Evolutionary conservation across 2,329 filamentous ascomycete genomes (phyloP).

Genomic region (Penicillium sclerotiorum): DNA sequence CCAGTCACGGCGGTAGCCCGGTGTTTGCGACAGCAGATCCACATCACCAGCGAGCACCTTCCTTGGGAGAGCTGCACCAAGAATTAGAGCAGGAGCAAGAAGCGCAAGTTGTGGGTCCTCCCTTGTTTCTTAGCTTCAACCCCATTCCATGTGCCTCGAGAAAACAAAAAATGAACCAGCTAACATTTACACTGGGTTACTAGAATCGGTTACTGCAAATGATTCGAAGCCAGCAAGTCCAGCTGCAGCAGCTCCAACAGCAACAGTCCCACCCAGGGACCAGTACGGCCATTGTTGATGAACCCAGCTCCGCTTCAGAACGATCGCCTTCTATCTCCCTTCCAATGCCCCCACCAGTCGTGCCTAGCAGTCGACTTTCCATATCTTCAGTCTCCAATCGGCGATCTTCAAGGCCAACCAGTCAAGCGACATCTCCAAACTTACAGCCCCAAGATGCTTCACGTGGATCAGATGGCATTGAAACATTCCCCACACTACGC

Average conservation of each 20-base stretch:
- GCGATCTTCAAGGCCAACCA: constrained; percentile 38
- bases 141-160: neutral
- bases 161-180: neutral
- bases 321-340: constrained; percentile 43
- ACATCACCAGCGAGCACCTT: constrained; percentile 52
- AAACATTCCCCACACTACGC: constrained; percentile 30
- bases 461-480: constrained; percentile 27
- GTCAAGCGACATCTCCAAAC: constrained; percentile 41
- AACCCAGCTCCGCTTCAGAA: constrained; percentile 47
- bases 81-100: constrained; percentile 56
- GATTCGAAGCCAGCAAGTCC: constrained; percentile 51
- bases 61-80: constrained; percentile 53
- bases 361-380: constrained; percentile 36
- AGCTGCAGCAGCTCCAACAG: constrained; percentile 45
- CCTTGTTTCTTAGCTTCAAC: neutral
- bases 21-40: constrained; percentile 48
- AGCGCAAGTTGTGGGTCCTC: constrained; percentile 50
- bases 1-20: constrained; percentile 46
- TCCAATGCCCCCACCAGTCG: constrained; percentile 30
- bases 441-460: constrained; percentile 35
- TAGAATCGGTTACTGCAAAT: constrained; percentile 54
- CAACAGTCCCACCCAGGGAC: constrained; percentile 30
- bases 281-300: constrained; percentile 43
- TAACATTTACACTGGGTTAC: neutral
- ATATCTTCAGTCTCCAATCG: constrained; percentile 39